Evolutionary conservation across 805 yeast species (phyloP), one percentile per base, ranked within the genome.

Genomic region (Wickerhamiella musiphila): DNA sequence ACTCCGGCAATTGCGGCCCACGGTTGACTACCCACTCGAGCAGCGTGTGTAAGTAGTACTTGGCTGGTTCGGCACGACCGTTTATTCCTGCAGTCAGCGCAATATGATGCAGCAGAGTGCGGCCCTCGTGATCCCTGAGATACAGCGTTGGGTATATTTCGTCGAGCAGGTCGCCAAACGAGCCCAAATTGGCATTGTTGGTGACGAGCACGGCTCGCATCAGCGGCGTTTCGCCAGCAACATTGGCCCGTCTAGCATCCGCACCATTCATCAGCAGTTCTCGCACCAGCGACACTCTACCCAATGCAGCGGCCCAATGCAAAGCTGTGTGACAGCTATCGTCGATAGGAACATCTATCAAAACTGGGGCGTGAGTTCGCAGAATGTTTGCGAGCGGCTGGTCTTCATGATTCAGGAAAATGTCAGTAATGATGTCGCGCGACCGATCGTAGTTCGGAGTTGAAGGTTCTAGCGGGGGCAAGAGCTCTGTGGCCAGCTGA

Each of bases 241-340:
- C 68, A 53, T 86, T 92, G 27, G 90, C 68, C 24, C 83, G 57
- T 6, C 70, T 63, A 24, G 86, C 64, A 38, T 68, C 66, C 1
- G 92, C 73, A 10, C 81, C 78, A 27, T 65, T 61, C 24, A 66
- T 58, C 19, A 90, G 75, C 11, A 81, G 61, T 24, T 73, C 73
- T 27, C 60, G 68, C 3, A 82, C 86, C 32, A 84, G 61, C 3
- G 70, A 58, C 2, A 74, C 55, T 36, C 81, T 70, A 0, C 93
- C 96, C 51, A 90, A 64, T 1, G 95, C 79, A 11, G 95, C 73
- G 3, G 95, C 92, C 92, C 96, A 79, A 54, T 90, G 99, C 35
- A 90, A 62, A 1, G 94, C 82, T 0, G 94, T 77, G 49, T 90
- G 90, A 1, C 96, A 95, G 36, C 76, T 70, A 44, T 79, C 92